Base-by-base conservation (phyloP, 208 protist species). In the Wallacemonas collosoma region DNA sequence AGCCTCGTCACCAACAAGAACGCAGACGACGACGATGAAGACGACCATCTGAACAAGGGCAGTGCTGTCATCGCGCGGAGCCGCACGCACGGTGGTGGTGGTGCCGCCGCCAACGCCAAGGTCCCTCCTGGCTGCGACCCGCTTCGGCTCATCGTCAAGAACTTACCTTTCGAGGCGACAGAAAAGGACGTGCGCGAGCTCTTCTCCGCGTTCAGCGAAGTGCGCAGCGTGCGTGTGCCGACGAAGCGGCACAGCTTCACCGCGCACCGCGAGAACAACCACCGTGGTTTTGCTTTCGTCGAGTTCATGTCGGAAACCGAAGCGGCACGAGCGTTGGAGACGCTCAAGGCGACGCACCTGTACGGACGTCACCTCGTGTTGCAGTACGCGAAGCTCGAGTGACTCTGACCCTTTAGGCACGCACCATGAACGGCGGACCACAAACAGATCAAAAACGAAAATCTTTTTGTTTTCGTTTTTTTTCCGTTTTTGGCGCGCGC, bases 101-200 rank as follows among this genome's bases (percentile, higher is more conserved):
- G 35, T 15, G 73, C 61, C 5, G 55, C 17, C 41, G 66, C 40
- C 4, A 65, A 72, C 50, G 47, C 17, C 38, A n/a, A 71, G 53
- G 73, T 93, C 43, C 93, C 93, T n/a, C 74, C 84, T 8, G 93
- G 93, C 8, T 82, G 85, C 75, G 85, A 97, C 69, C 86, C 91
- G 50, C 82, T 87, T 50, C 99, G 99, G 80, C 69, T 99, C 17
- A 82, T 99, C 3, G 90, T 99, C 43, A 98, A 98, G 80, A 99
- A 99, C 82, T 77, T 99, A 9, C 95, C 99, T 2, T 99, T 99
- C 81, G 98, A 99, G 83, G 98, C 98, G 14, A 99, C 88, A 6
- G 80, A 90, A 58, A 87, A 94, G 48, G 99, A 99, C 77, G 64
- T 99, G n/a, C 77, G 89, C 2, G 89, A 99, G 50, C 85, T 99